Evolutionary conservation across 495 filamentous ascomycete genomes (phyloP), one percentile per base, ranked within the genome.

Genomic region (Penicillium lagena): DNA sequence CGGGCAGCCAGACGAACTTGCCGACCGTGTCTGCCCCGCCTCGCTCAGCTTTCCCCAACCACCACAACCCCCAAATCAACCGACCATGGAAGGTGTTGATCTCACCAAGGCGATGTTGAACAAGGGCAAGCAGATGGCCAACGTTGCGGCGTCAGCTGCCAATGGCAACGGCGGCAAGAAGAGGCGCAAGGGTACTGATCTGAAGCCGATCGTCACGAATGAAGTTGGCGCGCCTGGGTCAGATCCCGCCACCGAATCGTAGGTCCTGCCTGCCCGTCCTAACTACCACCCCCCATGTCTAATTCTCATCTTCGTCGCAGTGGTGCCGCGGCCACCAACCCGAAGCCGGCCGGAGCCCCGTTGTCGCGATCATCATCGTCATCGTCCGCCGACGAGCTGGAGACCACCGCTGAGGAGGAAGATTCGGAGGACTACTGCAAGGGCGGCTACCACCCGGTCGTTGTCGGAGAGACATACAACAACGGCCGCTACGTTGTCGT

Each of bases 391-490:
- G 90, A 95, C 48, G 86, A 86, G 50, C 77, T 89, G 56, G 89
- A 94, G 57, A 89, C 90, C 54, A 95, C 93, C 6, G 94, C 93
- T 39, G 93, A 98, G 54, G 93, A 98, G 68, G 93, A 98, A 67
- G 94, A 97, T 59, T 96, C 89, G 28, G 93, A 98, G 62, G 93
- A 98, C 62, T 98, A 98, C 70, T 96, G 91, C 75, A 97, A 96
- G 67, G 93, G 93, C 50, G 93, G 93, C 31, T 98, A 98, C 60
- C 93, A 98, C 58, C 93, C 93, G 0, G 94, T 97, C 27, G 75
- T 76, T 41, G 85, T 96, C 39, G 93, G 93, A 42, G 93, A 98
- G 68, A 85, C 87, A 52, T 98, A 96, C 78, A 98, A 98, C 59
- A 87, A 97, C 60, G 93, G 90, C 45, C 89, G 88, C 62, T 98